A percentile compares a stretch with the other conserved stretches of the same genome.
These are phyloP conservation scores for Lolium perenne DNA, from an alignment of 176 grass and related monocot species.

Conservation along the genomic window DNA sequence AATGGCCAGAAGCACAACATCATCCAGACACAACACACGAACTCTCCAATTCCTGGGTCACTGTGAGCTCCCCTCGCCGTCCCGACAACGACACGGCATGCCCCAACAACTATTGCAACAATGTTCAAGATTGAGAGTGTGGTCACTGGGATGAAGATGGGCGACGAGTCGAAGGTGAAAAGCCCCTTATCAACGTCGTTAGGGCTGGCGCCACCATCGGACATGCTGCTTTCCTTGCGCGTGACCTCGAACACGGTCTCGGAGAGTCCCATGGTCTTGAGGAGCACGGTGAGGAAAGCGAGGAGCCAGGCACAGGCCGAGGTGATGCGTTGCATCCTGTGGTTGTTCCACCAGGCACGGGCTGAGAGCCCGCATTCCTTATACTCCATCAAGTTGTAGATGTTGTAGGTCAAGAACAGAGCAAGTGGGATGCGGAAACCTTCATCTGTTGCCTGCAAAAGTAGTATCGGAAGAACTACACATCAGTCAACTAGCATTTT, in stretches of 20 bases:
- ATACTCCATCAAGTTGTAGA: conserved; percentile 48
- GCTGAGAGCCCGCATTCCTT: conserved; percentile 26
- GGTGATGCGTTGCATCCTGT: conserved; percentile 53
- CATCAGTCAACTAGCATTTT: too few relatives aligned
- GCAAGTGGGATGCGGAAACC: conserved; percentile 22
- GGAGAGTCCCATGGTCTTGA: conserved; percentile 59
- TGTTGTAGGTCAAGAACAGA: conserved; percentile 31
- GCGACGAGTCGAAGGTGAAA: conserved; percentile 67
- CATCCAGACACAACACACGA: conserved; percentile 47
- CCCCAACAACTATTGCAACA: background rate
- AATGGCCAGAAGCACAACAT: conserved; percentile 63
- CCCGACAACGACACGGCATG: background rate
- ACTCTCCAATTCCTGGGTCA: conserved; percentile 29
- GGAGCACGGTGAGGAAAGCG: conserved; percentile 54
- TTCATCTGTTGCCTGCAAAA: conserved; percentile 38
- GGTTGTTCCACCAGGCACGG: conserved; percentile 68
- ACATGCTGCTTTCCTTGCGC: conserved; percentile 37
- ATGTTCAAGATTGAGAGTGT: conserved; percentile 35
- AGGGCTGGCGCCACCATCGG: background rate
- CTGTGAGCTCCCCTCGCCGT: background rate
- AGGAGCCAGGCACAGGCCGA: conserved; percentile 46
- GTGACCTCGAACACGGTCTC: conserved; percentile 64
- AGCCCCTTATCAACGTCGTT: background rate
- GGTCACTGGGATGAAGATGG: conserved; percentile 48
- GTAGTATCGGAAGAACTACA: too few relatives aligned